A percentile compares a stretch with the other conserved stretches of the same genome.
Conservation (phyloP, 495 filamentous ascomycete genomes). For the Trichodelitschia bisporula region DNA sequence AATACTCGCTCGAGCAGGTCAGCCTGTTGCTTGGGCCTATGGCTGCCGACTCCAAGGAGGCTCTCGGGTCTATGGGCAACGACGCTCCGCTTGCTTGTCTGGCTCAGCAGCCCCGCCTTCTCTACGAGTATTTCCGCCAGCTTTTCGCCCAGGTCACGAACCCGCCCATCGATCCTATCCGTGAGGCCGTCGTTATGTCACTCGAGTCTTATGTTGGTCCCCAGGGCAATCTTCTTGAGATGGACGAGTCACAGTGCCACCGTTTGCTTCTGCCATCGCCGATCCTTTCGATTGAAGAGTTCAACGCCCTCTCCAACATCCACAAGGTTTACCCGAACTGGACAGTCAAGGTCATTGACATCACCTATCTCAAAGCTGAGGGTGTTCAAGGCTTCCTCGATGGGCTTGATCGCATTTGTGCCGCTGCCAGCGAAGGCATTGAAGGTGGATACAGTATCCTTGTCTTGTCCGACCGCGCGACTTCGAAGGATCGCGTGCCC, state of each 20-base stretch:
- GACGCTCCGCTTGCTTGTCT: conserved; percentile 89
- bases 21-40: conserved; percentile 84
- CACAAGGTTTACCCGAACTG: conserved; percentile 49
- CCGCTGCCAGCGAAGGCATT: conserved; percentile 65
- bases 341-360: conserved; percentile 84
- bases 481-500: conserved; percentile 58
- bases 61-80: conserved; percentile 98
- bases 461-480: conserved; percentile 76
- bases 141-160: conserved; percentile 99
- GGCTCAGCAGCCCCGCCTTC: conserved; percentile 64
- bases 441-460: conserved; percentile 68
- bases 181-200: conserved; percentile 98
- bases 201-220: conserved; percentile 93
- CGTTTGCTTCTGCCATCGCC: conserved; percentile 74
- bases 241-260: conserved; percentile 75
- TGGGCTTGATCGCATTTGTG: conserved; percentile 75
- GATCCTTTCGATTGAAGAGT: conserved; percentile 74
- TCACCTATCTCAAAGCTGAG: conserved; percentile 80
- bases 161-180: conserved; percentile 92
- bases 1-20: conserved; percentile 94
- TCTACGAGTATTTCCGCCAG: conserved; percentile 97
- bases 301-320: conserved; percentile 72
- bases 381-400: conserved; percentile 71
- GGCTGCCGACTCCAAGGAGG: conserved; percentile 97
- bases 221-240: conserved; percentile 90